Evolutionary conservation across 495 filamentous ascomycete species (phyloP).

Genomic region (Oidiodendron maius): DNA sequence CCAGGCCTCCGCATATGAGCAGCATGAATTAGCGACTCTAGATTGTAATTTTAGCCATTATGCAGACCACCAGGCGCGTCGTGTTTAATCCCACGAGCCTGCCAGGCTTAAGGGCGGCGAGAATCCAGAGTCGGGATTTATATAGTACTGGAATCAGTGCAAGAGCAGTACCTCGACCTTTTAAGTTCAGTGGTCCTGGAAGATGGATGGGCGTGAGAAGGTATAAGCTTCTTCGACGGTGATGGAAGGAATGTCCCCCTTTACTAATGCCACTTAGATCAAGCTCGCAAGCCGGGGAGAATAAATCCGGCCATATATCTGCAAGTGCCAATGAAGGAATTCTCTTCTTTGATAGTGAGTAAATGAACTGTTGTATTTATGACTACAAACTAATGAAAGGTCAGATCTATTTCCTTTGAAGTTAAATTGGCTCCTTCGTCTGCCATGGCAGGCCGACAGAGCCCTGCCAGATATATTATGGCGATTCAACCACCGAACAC

Average conservation of each 20-base stretch:
- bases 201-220: conserved; percentile 1
- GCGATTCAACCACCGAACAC: conserved; percentile 51
- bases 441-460: conserved; percentile 48
- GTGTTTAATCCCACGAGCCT: conserved; percentile 28
- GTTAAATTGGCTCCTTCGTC: conserved; percentile 58
- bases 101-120: conserved; percentile 20
- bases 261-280: conserved; percentile 16
- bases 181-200: not conserved
- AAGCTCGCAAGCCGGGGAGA: conserved; percentile 42
- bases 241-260: not conserved
- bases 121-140: conserved; percentile 4
- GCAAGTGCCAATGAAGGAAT: conserved; percentile 67
- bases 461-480: conserved; percentile 57
- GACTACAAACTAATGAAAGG: conserved; percentile 3
- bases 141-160: conserved; percentile 8
- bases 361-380: no score
- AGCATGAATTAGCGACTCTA: not conserved
- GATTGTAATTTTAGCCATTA: conserved; percentile 1
- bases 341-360: conserved; percentile 83
- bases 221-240: not conserved
- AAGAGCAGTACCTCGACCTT: not conserved
- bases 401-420: conserved; percentile 80
- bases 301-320: conserved; percentile 71
- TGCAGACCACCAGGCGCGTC: conserved; percentile 24
- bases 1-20: no score